Base-by-base conservation (phyloP, 2,329 filamentous ascomycete genomes). In the Coniochaeta prunicola region DNA sequence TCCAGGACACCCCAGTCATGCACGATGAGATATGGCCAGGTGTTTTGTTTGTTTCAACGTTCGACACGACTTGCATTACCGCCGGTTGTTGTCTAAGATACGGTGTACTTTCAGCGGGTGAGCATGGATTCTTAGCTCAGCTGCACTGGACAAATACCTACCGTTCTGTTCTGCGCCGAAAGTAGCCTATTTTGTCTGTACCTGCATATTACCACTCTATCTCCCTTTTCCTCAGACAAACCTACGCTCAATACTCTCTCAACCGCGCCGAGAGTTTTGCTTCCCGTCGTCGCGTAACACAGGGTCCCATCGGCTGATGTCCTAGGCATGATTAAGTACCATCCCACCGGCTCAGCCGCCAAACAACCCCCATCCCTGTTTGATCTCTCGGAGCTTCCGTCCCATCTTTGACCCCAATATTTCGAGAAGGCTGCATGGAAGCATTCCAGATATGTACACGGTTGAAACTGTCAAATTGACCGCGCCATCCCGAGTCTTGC, bases 401-500 rank as follows among this genome's bases (percentile, higher is more conserved):
- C 24, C 45, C 24, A 50, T 50, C 45, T 24, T 10, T 30, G 28
- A 4, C 19, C 13, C 19, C 21, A 17, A 50, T 15, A 17, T 6
- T 50, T 50, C 45, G 21, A 50, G 45, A 50, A 50, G 45, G 45
- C 45, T 50, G 45, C 45, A 50, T 30, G 45, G 45, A 50, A 50
- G 45, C 45, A 50, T 50, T 5, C 45, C 40, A 45, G 19, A 24
- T 45, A 21, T 21, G n/a, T 45, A 9, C n/a, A 45, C 3, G 9
- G 19, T 7, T 26, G 17, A 8, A 5, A 9, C 9, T 45, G 7
- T 21, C 6, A 45, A 5, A 24, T 12, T 10, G 28, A 6, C 42
- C 24, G 10, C n/a, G 10, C n/a, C 40, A 45, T 45, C 40, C 45
- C 45, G 2, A 30, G 8, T 28, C 24, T 21, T 45, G 40, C 26